These are phyloP conservation scores for Pleochaeta shiraiana DNA, from an alignment of 2,329 filamentous ascomycete species.

Conservation along the genomic window DNA sequence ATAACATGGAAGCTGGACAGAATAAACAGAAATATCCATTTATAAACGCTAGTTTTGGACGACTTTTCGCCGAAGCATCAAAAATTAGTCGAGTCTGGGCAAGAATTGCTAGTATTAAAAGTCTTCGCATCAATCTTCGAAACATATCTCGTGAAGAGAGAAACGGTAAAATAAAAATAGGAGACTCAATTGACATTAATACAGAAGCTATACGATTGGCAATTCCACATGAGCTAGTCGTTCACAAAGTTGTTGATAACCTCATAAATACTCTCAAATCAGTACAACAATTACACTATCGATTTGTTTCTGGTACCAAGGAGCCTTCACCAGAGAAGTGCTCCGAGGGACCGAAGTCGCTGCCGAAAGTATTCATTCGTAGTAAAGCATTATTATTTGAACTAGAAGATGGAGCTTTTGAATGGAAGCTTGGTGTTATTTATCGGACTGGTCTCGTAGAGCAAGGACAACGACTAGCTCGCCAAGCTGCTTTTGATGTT, in stretches of 20 bases:
- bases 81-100: conserved; percentile 71
- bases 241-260: conserved; percentile 88
- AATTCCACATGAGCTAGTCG: conserved; percentile 75
- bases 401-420: conserved; percentile 87
- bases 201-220: conserved; percentile 72
- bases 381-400: conserved; percentile 73
- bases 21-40: conserved; percentile 81
- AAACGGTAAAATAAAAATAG: conserved; percentile 35
- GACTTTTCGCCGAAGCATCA: conserved; percentile 76
- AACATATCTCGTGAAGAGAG: conserved; percentile 49
- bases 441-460: conserved; percentile 78
- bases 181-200: conserved; percentile 65
- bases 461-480: conserved; percentile 70
- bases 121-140: conserved; percentile 57
- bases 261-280: conserved; percentile 74
- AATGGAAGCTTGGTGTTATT: conserved; percentile 91
- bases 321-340: conserved; percentile 75
- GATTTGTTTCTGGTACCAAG: conserved; percentile 69
- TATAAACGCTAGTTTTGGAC: conserved; percentile 49
- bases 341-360: conserved; percentile 64
- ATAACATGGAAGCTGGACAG: conserved; percentile 58
- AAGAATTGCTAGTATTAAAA: conserved; percentile 63
- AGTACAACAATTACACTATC: conserved; percentile 74
- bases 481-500: conserved; percentile 72
- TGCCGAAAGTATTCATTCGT: conserved; percentile 69